Evolutionary conservation across 1,139 yeast species (phyloP).

Genomic region (Kodamaea fungicola): DNA sequence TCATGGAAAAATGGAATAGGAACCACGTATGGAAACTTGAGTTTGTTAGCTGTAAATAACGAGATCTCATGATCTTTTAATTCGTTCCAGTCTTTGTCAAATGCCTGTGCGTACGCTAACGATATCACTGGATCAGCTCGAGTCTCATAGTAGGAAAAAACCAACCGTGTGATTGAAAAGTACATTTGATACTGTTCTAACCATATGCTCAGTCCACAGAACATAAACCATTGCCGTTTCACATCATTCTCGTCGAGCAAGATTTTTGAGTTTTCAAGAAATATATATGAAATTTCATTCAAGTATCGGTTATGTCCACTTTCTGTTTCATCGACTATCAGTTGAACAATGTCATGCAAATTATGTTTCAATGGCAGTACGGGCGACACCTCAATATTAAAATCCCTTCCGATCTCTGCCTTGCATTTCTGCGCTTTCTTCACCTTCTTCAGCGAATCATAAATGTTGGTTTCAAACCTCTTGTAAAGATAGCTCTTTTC

Average conservation of each 20-base stretch:
- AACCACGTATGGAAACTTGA: constrained; percentile 27
- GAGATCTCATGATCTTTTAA: constrained; percentile 10
- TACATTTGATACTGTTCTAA: constrained; percentile 37
- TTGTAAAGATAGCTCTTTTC: no score
- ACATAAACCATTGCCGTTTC: constrained; percentile 32
- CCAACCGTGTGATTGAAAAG: constrained; percentile 30
- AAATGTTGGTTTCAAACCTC: no score
- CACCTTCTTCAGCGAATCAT: no score
- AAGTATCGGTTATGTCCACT: constrained; percentile 9
- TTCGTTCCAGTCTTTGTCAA: constrained; percentile 46
- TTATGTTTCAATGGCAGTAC: no score
- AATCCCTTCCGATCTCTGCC: no score
- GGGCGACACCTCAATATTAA: no score
- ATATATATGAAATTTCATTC: constrained; percentile 12
- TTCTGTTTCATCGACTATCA: constrained; percentile 7
- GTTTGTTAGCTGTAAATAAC: constrained; percentile 3
- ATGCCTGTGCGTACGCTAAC: constrained; percentile 42
- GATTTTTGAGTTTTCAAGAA: constrained; percentile 11
- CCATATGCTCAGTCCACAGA: constrained; percentile 41
- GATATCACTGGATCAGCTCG: constrained; percentile 32
- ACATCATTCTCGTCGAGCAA: constrained; percentile 24
- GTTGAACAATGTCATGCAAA: no score
- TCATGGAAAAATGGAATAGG: constrained; percentile 34
- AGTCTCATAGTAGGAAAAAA: constrained; percentile 26
- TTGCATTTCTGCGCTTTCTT: no score